Base-by-base conservation (phyloP, 1,284 basidiomycete genomes). In the Ustilago esculenta region DNA sequence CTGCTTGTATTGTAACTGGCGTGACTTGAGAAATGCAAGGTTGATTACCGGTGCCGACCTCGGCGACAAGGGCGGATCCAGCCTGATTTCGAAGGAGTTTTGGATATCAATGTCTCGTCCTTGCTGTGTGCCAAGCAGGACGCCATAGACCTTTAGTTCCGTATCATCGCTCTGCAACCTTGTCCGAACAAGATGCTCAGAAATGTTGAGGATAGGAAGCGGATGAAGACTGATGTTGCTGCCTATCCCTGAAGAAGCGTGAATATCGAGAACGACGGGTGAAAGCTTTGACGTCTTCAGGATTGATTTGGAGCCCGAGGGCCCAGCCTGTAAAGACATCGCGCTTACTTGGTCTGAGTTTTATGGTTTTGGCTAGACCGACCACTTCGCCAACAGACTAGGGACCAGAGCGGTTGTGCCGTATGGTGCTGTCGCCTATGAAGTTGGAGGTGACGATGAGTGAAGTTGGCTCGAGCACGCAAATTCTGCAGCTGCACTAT, bases 61-160 rank as follows among this genome's bases (percentile, higher is more conserved):
- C 2, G 44, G 17, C 7, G 46, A 42, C 4, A 56, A 12, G 5
- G 48, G 2, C 5, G 51, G 18, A 20, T 77, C 75, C 17, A 90
- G 83, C 5, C 88, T 88, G 57, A 98, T 85, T 81, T 98, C 95
- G 80, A 98, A 98, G 3, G 91, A 91, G 81, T 98, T 98, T 64
- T 94, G 90, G 75, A 98, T 93, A 82, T 98, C 93, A 14, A 98
- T 89, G 75, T 97, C 92, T 60, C 94, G 88, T 11, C 94, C 94
- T 72, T 88, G 89, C 82, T 97, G 94, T 1, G 91, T 94, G 4
- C 95, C 95, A n/a, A 98, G 87, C 3, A 98, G 86, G 5, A 92
- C 94, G 11, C 95, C 95, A 55, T 96, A 85, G 37, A 96, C 94
- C 52, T 29, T 55, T 8, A 56, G 44, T 12, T 66, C 48, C 17